Base-by-base conservation (phyloP, 176 grass and related monocot species). In the Oryza australiensis region DNA sequence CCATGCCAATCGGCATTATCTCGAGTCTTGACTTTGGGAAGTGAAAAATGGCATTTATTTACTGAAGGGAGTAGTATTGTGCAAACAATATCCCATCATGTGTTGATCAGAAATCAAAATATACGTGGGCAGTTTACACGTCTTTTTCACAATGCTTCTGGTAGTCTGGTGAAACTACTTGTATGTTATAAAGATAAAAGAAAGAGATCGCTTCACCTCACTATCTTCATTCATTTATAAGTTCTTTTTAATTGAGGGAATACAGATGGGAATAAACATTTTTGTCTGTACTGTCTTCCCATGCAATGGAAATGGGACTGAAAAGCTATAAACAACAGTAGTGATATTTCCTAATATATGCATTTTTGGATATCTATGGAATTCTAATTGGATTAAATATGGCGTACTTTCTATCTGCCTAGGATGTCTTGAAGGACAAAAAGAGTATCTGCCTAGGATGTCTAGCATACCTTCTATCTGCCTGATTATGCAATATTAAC, bases 201-300 rank as follows among this genome's bases (percentile, higher is more conserved):
- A 12, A 34, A 34, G 33, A 34, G 33, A 34, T 5, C 9, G 37
- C 9, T 8, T 38, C 37, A 42, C 40, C 40, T 42, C 40, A 42
- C 9, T 12, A 42, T 42, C 40, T 42, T 42, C 40, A 42, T 42
- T 42, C 40, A 42, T 42, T 42, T 42, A 12, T 42, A 42, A 42
- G 40, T 42, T 42, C 1, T 42, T 42, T 42, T 42, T 42, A 3
- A 12, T 42, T 42, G 10, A 42, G 40, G 40, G 40, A 42, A 42
- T 68, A 69, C 55, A 59, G 4, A 70, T 72, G 11, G 41, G 30
- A 14, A 48, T 42, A 70, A 71, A 9, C 2, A 16, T 67, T 80
- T 73, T 72, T 59, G 45, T 84, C n/a, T 76, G 64, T 32, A 11
- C 14, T 32, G 35, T 68, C 23, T 76, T 87, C 62, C 15, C n/a